Conservation (phyloP, 75 land plant genomes). For the Selaginella moellendorffii region DNA sequence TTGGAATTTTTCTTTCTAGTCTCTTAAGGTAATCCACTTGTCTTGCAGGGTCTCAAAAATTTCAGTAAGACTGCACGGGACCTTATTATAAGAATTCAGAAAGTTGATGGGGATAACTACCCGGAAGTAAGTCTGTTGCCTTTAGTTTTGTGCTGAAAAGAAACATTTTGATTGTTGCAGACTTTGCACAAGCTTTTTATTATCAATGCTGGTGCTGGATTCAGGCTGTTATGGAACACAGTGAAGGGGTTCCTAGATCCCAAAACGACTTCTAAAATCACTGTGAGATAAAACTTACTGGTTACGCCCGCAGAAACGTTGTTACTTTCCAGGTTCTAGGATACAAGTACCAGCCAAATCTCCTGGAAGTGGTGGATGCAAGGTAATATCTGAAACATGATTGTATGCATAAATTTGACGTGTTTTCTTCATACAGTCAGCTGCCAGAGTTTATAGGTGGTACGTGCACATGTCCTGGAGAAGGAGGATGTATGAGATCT, state of each 20-base stretch:
- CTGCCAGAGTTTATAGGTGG: conserved; percentile 81
- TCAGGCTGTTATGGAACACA: conserved; percentile 61
- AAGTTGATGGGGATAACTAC: conserved; percentile 78
- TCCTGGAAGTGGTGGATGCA: conserved; percentile 60
- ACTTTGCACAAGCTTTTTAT: conserved; percentile 67
- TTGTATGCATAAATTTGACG: neutral
- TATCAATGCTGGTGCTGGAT: conserved; percentile 66
- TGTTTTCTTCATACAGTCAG: conserved; percentile 24
- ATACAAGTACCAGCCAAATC: conserved; percentile 39
- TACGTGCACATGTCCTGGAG: conserved; percentile 45
- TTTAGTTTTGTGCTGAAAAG: neutral
- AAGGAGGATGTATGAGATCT: conserved; percentile 57
- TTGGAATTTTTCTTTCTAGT: neutral
- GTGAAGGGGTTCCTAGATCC: conserved; percentile 66
- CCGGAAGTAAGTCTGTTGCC: conserved; percentile 51
- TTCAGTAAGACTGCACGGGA: conserved; percentile 64
- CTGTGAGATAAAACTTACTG: conserved; percentile 8
- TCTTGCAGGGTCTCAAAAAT: conserved; percentile 78
- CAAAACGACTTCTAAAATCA: conserved; percentile 55
- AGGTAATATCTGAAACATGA: conserved; percentile 26
- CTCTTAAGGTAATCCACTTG: too few relatives aligned
- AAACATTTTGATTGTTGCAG: conserved; percentile 20
- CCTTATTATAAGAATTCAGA: conserved; percentile 58
- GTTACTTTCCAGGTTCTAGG: conserved; percentile 74
- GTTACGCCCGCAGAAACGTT: too few relatives aligned